Evolutionary conservation across 2,329 filamentous ascomycete species (phyloP), one percentile per base, ranked within the genome.

Genomic region (Fusarium kyushuense): DNA sequence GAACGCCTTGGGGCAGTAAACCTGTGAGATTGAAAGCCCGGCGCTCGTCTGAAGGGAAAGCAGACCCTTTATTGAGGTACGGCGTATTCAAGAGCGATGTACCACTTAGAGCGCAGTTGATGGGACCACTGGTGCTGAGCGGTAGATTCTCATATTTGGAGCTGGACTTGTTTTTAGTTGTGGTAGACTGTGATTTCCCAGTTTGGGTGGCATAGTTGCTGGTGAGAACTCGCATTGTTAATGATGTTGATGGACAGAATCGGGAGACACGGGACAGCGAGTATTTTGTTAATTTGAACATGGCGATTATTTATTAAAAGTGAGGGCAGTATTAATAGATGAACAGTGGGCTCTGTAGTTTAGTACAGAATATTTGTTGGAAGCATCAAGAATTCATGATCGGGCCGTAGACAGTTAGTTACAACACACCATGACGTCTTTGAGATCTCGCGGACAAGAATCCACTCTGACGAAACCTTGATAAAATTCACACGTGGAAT

Each of bases 21-120:
- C 93, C 92, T 19, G 88, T 85, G 3, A 97, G 85, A 32, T 87
- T 86, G 77, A 97, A 96, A 1, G 81, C 80, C 4, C 81, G 79
- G 13, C 93, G 87, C 74, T 97, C 93, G 29, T 91, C 80, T 1
- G 81, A 72, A 0, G 91, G 86, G 71, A 95, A 95, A 0, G 89
- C 92, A 5, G 92, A 93, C 30, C 93, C 93, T 78, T 96, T 96
- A 81, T 96, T 97, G 80, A 93, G 71, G 29, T 74, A 77, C 1
- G 78, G 77, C 1, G 73, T 75, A 63, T 79, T 80, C 43, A 80
- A 75, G 6, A 80, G 69, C 7, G 75, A 76, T 4, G 74, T 66
- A 27, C 79, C 79, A 1, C 73, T 76, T 33, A 80, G 72, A 41
- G 79, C 78, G 46, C 79, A 80, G 35, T 77, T 75, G 23, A 80